phyloP scores from a whole-genome alignment of 805 yeast genomes.

The Candida qinlingensis region DNA sequence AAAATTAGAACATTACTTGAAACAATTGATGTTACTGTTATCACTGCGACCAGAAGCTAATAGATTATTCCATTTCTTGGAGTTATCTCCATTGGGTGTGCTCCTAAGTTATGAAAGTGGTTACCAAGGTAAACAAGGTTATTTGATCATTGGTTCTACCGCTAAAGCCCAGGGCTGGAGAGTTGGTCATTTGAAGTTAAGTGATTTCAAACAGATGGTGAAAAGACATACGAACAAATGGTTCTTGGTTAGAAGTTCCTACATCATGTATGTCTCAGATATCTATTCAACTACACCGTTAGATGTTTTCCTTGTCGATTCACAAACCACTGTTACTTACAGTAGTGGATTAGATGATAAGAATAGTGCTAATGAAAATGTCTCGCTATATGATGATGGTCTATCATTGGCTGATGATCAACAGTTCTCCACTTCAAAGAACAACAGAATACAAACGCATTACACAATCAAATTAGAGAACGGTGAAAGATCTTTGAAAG shows the following conservation, averaged over 20 bases:
- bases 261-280: constrained; percentile 79
- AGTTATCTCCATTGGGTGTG: constrained; percentile 83
- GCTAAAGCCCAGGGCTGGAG: constrained; percentile 94
- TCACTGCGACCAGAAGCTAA: constrained; percentile 78
- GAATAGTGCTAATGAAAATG: constrained; percentile 34
- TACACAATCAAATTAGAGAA: constrained; percentile 58
- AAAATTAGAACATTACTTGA: constrained; percentile 61
- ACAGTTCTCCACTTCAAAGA: constrained; percentile 11
- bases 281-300: constrained; percentile 81
- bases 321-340: constrained; percentile 53
- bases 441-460: constrained; percentile 46
- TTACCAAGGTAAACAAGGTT: constrained; percentile 86
- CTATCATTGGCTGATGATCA: constrained; percentile 21
- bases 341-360: constrained; percentile 33
- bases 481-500: constrained; percentile 69
- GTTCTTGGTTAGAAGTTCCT: constrained; percentile 83
- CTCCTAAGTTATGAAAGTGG: constrained; percentile 69
- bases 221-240: constrained; percentile 88
- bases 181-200: constrained; percentile 78
- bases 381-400: constrained; percentile 27
- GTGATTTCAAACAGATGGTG: constrained; percentile 82
- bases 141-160: constrained; percentile 69
- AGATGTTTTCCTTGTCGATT: constrained; percentile 89
- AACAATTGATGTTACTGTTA: constrained; percentile 50
- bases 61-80: constrained; percentile 79